These are phyloP conservation scores for Leonotis leonurus DNA, from an alignment of 257 asterid genomes.

Conservation along the genomic window DNA sequence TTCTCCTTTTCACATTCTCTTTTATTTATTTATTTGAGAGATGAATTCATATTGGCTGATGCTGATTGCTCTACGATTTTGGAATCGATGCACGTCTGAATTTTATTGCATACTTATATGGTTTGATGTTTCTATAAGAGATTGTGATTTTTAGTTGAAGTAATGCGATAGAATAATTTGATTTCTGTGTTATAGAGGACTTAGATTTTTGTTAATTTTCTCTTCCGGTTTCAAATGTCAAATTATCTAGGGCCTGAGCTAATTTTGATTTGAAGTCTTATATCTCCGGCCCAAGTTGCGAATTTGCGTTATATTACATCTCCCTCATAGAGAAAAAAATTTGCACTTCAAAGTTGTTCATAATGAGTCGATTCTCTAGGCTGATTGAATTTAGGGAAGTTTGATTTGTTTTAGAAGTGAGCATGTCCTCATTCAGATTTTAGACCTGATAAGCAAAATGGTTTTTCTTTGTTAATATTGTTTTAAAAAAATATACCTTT, in stretches of 20 bases:
- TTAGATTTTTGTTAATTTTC: not conserved
- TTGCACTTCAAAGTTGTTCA: not conserved
- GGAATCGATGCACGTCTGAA: not conserved
- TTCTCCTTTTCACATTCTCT: not conserved
- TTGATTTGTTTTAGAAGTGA: not conserved
- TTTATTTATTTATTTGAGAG: not conserved
- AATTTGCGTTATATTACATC: not conserved
- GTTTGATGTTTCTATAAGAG: not conserved
- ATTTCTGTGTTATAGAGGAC: not conserved
- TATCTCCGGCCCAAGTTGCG: not conserved
- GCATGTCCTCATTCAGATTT: not conserved
- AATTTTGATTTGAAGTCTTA: not conserved
- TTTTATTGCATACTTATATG: not conserved
- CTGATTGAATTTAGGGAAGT: not conserved
- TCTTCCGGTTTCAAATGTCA: not conserved
- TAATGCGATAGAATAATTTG: not conserved
- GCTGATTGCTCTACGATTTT: not conserved
- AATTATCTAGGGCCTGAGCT: conserved; percentile 4
- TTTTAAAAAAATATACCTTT: not conserved
- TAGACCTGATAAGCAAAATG: not conserved
- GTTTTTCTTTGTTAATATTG: not conserved
- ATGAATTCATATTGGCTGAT: not conserved
- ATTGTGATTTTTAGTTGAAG: not conserved
- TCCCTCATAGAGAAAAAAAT: too few relatives aligned
- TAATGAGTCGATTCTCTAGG: not conserved